Evolutionary conservation across 192 early-diverging fungal species (phyloP).

Genomic region (Coemansia furcata): DNA sequence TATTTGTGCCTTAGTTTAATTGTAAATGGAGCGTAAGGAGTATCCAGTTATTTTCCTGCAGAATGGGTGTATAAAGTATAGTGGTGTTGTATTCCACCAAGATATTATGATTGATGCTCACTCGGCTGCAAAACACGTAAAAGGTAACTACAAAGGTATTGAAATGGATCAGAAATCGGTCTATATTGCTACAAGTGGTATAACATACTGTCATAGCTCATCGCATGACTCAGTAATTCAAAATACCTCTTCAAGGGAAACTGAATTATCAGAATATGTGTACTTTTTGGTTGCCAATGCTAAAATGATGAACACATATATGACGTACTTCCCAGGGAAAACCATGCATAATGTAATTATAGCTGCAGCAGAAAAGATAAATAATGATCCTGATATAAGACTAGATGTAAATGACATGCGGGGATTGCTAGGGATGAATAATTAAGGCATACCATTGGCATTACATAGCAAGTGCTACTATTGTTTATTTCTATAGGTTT

Average conservation of each 20-base stretch:
- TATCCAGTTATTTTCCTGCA: not conserved
- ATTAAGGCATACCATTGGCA: too few relatives aligned
- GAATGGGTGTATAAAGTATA: not conserved
- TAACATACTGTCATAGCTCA: not conserved
- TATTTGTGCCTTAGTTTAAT: too few relatives aligned
- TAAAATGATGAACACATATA: not conserved
- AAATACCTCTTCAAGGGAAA: not conserved
- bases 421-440: too few relatives aligned
- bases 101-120: too few relatives aligned
- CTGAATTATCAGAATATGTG: not conserved
- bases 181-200: not conserved
- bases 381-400: too few relatives aligned
- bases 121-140: not conserved
- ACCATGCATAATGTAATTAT: not conserved
- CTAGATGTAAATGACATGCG: too few relatives aligned
- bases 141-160: not conserved
- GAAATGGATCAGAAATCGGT: not conserved
- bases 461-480: too few relatives aligned
- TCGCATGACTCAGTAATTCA: too few relatives aligned
- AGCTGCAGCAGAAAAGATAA: not conserved
- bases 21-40: too few relatives aligned
- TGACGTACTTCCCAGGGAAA: not conserved
- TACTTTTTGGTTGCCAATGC: not conserved
- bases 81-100: too few relatives aligned
- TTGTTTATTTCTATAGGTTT: too few relatives aligned